phyloP scores from a whole-genome alignment of 2,329 filamentous ascomycete species.

The Diaporthe capsici region DNA sequence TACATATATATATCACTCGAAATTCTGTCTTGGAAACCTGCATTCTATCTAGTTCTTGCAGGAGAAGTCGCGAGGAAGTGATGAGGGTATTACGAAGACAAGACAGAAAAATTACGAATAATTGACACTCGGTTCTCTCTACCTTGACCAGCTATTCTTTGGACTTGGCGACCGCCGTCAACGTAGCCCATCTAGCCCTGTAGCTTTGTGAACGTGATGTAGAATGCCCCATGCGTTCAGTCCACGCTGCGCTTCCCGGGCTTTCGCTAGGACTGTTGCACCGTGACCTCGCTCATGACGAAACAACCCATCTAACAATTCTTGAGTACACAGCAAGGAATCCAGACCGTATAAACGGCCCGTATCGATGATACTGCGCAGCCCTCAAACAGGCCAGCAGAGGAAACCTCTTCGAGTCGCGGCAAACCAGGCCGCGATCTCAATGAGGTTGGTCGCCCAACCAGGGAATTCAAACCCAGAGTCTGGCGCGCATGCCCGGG shows the following conservation, averaged over 20 bases:
- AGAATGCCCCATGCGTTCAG: background rate
- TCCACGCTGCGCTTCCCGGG: background rate
- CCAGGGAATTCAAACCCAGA: conserved; percentile 38
- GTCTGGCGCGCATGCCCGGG: conserved; percentile 14
- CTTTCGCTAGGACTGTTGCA: background rate
- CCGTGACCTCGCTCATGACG: background rate
- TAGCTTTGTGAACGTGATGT: background rate
- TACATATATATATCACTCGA: background rate
- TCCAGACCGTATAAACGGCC: background rate
- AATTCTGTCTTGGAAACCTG: background rate
- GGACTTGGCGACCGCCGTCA: background rate
- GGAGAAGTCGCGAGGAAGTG: conserved; percentile 1
- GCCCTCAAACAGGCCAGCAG: background rate
- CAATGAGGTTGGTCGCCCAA: conserved; percentile 41
- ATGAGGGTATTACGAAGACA: background rate
- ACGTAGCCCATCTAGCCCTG: too few species aligned
- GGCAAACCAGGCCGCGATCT: conserved; percentile 37
- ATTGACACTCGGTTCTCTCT: background rate
- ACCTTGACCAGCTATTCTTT: background rate
- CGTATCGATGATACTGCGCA: background rate
- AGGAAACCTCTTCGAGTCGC: conserved; percentile 37
- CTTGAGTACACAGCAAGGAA: too few species aligned
- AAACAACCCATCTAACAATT: background rate
- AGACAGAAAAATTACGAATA: background rate
- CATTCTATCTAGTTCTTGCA: background rate